Evolutionary conservation across 2,329 filamentous ascomycete species (phyloP), one percentile per base, ranked within the genome.

Genomic region (Colletotrichum acutatum): DNA sequence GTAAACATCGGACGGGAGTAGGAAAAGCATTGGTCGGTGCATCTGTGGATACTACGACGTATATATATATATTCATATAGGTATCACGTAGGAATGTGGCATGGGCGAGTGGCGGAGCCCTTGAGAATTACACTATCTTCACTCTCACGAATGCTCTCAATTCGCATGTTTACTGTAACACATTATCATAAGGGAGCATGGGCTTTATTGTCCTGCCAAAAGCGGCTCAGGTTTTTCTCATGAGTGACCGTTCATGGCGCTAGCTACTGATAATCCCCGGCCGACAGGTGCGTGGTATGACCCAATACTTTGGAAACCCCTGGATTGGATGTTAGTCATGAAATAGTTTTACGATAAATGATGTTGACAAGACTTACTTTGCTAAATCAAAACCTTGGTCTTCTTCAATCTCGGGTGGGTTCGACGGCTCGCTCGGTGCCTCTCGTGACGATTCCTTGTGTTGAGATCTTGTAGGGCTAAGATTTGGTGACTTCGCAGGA

Each of bases 281-380:
- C 84, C 82, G 11, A 87, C 84, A 1, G 86, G 87, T 52, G 89
- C 88, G 75, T 92, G 90, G 74, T 90, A 92, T 1, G 89, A 87
- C 34, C 89, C 88, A 64, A 92, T 92, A 74, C 88, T 91, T 79
- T 92, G 90, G 76, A 92, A 92, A 0, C 90, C 90, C 82, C 89
- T 90, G 69, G 52, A 69, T 22, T 57, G 28, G 74, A 53, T 57
- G 77, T 85, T 78, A 83, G 79, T 66, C 49, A 14, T 34, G 34
- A 53, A 2, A 9, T 32, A 26, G 59, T 37, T 37, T 32, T 56
- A 4, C 30, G 63, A 12, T 3, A n/a, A n/a, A 14, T 30, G 52
- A 7, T 5, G 49, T 26, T 34, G 34, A 30, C 24, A n/a, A 16
- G 59, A 77, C 85, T 75, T 83, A 90, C 89, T 89, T 90, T 53